A percentile compares a stretch with the other conserved stretches of the same genome.
These are phyloP conservation scores for Wickerhamiella slavikovae DNA, from an alignment of 805 yeast genomes.

Conservation along the genomic window DNA sequence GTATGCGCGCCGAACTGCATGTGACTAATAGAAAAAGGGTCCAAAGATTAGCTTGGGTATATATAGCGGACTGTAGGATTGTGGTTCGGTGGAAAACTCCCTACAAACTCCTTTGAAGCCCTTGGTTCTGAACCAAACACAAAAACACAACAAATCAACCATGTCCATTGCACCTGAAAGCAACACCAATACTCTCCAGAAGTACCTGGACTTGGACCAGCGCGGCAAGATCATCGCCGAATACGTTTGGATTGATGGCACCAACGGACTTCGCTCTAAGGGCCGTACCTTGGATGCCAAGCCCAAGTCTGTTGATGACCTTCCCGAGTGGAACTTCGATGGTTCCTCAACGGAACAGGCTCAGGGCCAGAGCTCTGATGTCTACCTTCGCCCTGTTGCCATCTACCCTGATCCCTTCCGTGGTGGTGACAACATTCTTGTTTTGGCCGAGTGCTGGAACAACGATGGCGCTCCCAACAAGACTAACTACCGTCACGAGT, in stretches of 20 bases:
- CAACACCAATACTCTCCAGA: slow-evolving; percentile 58
- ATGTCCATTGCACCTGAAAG: slow-evolving; percentile 5
- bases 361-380: slow-evolving; percentile 92
- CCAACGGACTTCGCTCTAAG: slow-evolving; percentile 81
- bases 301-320: slow-evolving; percentile 56
- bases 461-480: slow-evolving; percentile 98
- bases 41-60: too few species aligned
- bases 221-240: slow-evolving; percentile 80
- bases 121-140: too few species aligned
- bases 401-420: slow-evolving; percentile 94
- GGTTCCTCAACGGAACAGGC: slow-evolving; percentile 98
- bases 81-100: too few species aligned
- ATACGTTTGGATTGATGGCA: slow-evolving; percentile 93
- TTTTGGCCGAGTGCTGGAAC: slow-evolving; percentile 91
- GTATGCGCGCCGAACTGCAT: too few species aligned
- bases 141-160: too few species aligned
- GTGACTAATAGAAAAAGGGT: too few species aligned
- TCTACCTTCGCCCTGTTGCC: slow-evolving; percentile 88
- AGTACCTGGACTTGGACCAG: slow-evolving; percentile 70
- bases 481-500: slow-evolving; percentile 94
- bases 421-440: slow-evolving; percentile 91
- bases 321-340: slow-evolving; percentile 98
- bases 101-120: too few species aligned
- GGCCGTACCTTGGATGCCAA: slow-evolving; percentile 63
- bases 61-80: too few species aligned